Evolutionary conservation across 2,329 filamentous ascomycete genomes (phyloP), one percentile per base, ranked within the genome.

Genomic region (Rutstroemia sp.): DNA sequence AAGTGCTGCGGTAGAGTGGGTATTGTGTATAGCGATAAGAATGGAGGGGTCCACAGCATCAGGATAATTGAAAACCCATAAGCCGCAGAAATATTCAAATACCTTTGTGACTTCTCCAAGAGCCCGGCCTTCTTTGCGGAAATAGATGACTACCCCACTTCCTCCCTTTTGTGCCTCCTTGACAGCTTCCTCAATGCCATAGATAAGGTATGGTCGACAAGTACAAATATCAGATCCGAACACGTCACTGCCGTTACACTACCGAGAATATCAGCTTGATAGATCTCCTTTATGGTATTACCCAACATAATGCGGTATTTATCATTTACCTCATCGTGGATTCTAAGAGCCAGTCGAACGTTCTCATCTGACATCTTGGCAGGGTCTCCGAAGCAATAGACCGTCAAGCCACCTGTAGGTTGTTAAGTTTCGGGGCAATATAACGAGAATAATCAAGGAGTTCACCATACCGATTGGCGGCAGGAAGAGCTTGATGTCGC

Each of bases 201-300:
- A 97, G 68, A 95, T 95, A 57, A 97, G 83, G 70, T 97, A 97
- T 16, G 94, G 94, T 56, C 89, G 82, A 73, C 92, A 97, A 10
- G 94, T 97, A 75, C 94, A 97, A 68, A 97, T 99, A 70, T 99
- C 94, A 19, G 91, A 96, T 58, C 92, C 91, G 71, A 97, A 99
- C 45, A 97, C 94, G 73, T 99, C 94, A 70, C 89, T 95, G 57
- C 94, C 94, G 69, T 97, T 97, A 74, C 94, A 97, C 64, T 88
- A 44, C 55, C 27, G 10, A 48, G 57, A 48, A 34, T 48, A 60
- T 68, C 60, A 68, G 61, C 62, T 57, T 56, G 41, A 58, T 46
- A 47, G 23, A 48, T 54, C 30, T 48, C 14, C 34, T 42, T 45
- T 48, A 55, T 25, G 21, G 48, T 45, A 34, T 27, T 46, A 56